Base-by-base conservation (phyloP, 163 green algal species). In the Chlorella variabilis region DNA sequence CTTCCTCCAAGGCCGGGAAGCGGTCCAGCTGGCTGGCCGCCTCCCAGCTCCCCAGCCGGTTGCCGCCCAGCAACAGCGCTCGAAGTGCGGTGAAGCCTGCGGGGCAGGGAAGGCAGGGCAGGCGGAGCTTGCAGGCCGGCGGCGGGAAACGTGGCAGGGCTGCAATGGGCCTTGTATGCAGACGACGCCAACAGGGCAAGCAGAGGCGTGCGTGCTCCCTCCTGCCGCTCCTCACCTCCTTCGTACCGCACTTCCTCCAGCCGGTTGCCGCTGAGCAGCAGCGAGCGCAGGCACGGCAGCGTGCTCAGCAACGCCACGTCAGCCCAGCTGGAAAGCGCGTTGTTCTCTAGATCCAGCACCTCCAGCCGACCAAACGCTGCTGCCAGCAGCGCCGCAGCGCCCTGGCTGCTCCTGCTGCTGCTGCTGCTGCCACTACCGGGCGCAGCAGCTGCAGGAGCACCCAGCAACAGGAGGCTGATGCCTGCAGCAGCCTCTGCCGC, bases 281-380 rank as follows among this genome's bases (percentile, higher is more conserved):
- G 88, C 0, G 83, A 66, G 13, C 51, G 13, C 18, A 96, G 84
- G 8, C 48, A 36, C 3, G 91, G 87, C 34, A 93, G 82, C 9
- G 56, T 38, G 34, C 33, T 58, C 42, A 96, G 89, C 48, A 59
- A n/a, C 48, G 73, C 56, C 49, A 97, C 82, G 27, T 92, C 83
- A 25, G 38, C 21, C 93, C 93, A 97, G 78, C 83, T 77, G 20
- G 27, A 15, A 27, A 97, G 71, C 17, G 29, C 29, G 59, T 93
- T 94, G 75, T 90, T 85, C 48, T 94, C 91, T 23, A 97, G 75
- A n/a, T 91, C 90, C 2, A 97, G 84, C 21, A 93, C 61, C 83
- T 92, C 77, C 34, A 88, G 36, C 6, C 25, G 38, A 11, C 13
- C 23, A 49, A 83, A 81, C 25, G 70, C 42, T 39, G 51, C 48